Base-by-base conservation (phyloP, 2,329 filamentous ascomycete genomes). In the Trichoderma afroharzianum region DNA sequence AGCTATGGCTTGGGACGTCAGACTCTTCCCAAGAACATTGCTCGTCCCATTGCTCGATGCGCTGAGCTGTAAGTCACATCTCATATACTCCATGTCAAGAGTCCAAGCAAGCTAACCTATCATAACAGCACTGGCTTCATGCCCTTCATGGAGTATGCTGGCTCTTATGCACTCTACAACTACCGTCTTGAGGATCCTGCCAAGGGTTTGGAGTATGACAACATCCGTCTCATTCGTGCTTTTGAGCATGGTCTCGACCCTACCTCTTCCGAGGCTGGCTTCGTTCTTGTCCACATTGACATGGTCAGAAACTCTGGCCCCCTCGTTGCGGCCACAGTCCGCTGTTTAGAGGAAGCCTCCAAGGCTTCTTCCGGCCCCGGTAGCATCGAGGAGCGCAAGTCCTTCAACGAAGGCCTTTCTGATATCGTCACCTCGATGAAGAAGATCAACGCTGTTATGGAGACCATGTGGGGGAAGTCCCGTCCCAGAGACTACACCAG, bases 241-340 rank as follows among this genome's bases (percentile, higher is more conserved):
- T 98, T 98, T 77, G 95, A 98, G 82, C 89, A 92, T 76, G 95
- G 95, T 15, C 89, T 97, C 9, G 93, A 98, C 80, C 93, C 93
- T 0, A 87, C 87, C 36, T 97, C 93, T 3, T 97, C 94, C 8
- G 95, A 98, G 81, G 95, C 95, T 1, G 95, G 95, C 63, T 98
- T 98, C 80, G 94, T 98, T n/a, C 88, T 98, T 14, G 95, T 96
- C 5, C 95, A 98, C 81, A 91, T 98, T 66, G 94, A 97, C 81
- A 98, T 98, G 95, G 95, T 97, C 63, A 91, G 91, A 79, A 90
- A 97, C 81, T 95, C 94, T 0, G 92, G 92, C 0, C 88, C 90
- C 1, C 85, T 98, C 1, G 90, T 98, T 61, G 87, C 88, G 55
- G 93, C 93, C 36, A 88, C 90, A 4, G 86, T 93, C 61, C 85